Conservation (phyloP, 1,284 basidiomycete genomes). For the Pyrrhoderma lamaoense region DNA sequence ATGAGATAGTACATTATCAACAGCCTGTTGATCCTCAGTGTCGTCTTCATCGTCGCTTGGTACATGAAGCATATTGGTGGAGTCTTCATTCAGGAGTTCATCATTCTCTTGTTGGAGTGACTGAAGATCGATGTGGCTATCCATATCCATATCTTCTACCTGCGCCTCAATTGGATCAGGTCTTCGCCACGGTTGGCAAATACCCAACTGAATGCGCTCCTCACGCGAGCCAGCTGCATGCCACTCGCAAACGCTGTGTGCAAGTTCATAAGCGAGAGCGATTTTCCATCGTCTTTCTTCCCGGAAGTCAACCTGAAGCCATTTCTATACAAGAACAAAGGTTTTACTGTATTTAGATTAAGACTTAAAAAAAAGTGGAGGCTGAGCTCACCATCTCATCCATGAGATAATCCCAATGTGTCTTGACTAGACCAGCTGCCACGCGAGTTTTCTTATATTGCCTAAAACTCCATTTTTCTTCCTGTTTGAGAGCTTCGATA, state of each 20-base stretch:
- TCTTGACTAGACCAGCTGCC: constrained; percentile 71
- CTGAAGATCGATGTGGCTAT: neutral
- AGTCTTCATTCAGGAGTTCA: neutral
- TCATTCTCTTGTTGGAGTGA: neutral
- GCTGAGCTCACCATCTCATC: constrained; percentile 82
- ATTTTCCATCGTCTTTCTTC: constrained; percentile 95
- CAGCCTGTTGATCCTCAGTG: constrained; percentile 43
- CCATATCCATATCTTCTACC: constrained; percentile 6
- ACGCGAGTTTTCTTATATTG: constrained; percentile 93
- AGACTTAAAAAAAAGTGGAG: no score
- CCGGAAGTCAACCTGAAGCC: constrained; percentile 93
- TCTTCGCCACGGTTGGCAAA: constrained; percentile 60
- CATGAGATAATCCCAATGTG: constrained; percentile 93
- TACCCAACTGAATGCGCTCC: constrained; percentile 61
- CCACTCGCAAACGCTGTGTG: constrained; percentile 82
- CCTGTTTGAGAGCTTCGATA: constrained; percentile 79
- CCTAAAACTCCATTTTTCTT: constrained; percentile 85
- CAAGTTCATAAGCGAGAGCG: constrained; percentile 79
- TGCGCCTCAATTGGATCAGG: constrained; percentile 25
- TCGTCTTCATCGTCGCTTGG: constrained; percentile 53
- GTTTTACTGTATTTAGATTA: neutral
- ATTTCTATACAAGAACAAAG: no score
- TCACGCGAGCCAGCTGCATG: constrained; percentile 63
- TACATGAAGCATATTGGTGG: neutral
- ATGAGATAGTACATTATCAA: constrained; percentile 44